phyloP scores from a whole-genome alignment of 306 rosid genomes.

The Castanopsis chinensis region DNA sequence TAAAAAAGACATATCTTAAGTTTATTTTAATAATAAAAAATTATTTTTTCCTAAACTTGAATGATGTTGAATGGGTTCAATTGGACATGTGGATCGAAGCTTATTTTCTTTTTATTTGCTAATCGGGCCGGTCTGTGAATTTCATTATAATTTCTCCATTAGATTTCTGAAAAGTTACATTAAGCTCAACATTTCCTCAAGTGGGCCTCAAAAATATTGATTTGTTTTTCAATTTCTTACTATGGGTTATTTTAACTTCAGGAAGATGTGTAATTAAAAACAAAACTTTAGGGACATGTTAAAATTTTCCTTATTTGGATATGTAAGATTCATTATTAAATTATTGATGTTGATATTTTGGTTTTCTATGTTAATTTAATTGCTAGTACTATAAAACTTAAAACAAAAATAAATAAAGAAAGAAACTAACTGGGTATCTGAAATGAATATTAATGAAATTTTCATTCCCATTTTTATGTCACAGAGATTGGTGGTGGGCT shows the following conservation, averaged over 20 bases:
- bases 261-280: not conserved
- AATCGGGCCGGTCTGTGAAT: not conserved
- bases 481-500: conserved; percentile 27
- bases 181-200: not conserved
- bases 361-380: not conserved
- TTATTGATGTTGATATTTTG: not conserved
- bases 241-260: not conserved
- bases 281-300: not conserved
- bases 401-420: too few relatives aligned
- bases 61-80: too few relatives aligned
- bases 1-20: too few relatives aligned
- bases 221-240: not conserved
- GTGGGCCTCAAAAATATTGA: not conserved
- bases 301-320: not conserved
- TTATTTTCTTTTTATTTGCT: not conserved
- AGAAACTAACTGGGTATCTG: conserved; percentile 6
- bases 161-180: not conserved
- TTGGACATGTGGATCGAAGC: too few relatives aligned
- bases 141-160: not conserved
- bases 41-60: too few relatives aligned
- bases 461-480: not conserved
- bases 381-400: not conserved
- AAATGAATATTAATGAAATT: not conserved
- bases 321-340: not conserved
- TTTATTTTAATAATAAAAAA: too few relatives aligned